Evolutionary conservation across 1,139 yeast species (phyloP), one percentile per base, ranked within the genome.

Genomic region (Hansenula sp.): DNA sequence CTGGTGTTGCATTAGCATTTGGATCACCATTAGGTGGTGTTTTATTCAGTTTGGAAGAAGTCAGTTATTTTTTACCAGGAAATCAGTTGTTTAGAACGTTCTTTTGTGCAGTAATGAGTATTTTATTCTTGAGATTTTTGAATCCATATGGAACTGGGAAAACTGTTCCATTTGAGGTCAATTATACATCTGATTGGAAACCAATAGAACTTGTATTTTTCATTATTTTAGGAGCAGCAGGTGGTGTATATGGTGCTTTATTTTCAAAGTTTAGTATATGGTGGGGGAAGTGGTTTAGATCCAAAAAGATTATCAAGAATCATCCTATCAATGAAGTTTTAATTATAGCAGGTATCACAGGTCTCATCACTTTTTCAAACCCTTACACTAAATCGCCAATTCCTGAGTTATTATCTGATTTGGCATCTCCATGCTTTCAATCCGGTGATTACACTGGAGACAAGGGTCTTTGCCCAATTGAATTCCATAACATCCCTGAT

Each of bases 21-120:
- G 85, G 85, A 0, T 75, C 82, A 1, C 85, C 85, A 1, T 59
- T 79, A n/a, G 85, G 84, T 1, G 85, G 83, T 1, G 83, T 79
- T 3, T 55, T 79, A 29, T 79, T 79, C 52, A 71, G 77, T 28
- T 61, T 79, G 33, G 85, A 79, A 51, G 85, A 79, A 47, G 80
- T 79, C 25, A 75, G 78, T 46, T 76, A 79, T 51, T 75, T 76
- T 46, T 64, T 79, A 31, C 76, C 82, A 5, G 76, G 81, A 7
- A 72, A 73, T 44, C 82, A 78, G 44, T 60, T 79, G 21, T 77
- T 79, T 55, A 73, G 78, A 40, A 69, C 77, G 36, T 79, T 79
- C 56, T 73, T 77, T 50, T 77, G 84, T 58, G 82, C 84, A 19
- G 75, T 78, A 44, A 68, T 70, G 32, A 74, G 82, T 12, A 76